Percentiles rank a stretch among this genome's conserved stretches.
phyloP scores from a whole-genome alignment of 768 basidiomycete species.

The Tulasnella sp. region DNA sequence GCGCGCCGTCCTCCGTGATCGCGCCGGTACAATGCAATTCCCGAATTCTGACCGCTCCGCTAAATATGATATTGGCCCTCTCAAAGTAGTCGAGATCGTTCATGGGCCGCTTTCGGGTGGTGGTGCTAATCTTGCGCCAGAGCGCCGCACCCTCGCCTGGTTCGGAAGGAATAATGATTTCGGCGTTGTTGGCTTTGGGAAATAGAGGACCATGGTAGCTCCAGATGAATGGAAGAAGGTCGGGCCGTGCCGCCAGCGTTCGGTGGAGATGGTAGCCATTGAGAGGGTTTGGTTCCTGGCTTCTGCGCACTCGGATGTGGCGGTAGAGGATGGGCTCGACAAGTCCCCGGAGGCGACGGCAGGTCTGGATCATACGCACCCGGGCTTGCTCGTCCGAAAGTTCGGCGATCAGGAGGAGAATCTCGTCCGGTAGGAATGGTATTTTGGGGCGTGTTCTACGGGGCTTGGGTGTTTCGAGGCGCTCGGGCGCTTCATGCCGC shows the following conservation, averaged over 20 bases:
- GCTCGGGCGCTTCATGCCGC: neutral
- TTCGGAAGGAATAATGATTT: neutral
- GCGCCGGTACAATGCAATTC: neutral
- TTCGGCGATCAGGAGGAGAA: neutral
- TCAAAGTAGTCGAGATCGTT: neutral
- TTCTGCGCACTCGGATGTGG: neutral
- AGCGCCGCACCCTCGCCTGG: neutral
- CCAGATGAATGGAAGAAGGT: neutral
- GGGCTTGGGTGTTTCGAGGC: no score
- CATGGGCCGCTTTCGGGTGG: neutral
- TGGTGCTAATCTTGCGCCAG: neutral
- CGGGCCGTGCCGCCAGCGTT: neutral
- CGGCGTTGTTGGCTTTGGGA: neutral
- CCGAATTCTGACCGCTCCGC: neutral
- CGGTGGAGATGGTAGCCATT: no score
- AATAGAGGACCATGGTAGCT: neutral
- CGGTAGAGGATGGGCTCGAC: neutral
- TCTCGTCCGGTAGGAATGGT: neutral
- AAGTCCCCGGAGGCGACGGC: neutral
- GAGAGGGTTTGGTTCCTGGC: no score
- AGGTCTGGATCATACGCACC: neutral
- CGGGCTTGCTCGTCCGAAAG: neutral
- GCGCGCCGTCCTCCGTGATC: neutral
- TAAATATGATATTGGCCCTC: neutral
- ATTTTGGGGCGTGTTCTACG: neutral